Evolutionary conservation across 345 rosid species (phyloP).

Genomic region (Aquilaria yunnanensis): DNA sequence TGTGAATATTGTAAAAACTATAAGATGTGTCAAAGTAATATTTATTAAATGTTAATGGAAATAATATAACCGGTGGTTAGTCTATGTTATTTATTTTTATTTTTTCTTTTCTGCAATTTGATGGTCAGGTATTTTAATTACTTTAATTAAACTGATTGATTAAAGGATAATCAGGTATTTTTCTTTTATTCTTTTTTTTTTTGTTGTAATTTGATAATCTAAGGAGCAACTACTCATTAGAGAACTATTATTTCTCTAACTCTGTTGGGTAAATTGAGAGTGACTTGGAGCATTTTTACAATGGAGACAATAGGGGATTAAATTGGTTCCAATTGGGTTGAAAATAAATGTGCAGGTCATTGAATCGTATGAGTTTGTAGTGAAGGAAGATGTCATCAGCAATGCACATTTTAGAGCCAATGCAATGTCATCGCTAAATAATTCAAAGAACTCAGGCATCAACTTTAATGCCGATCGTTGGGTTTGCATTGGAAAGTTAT

Average conservation of each 20-base stretch:
- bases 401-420: conserved; percentile 38
- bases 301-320: neutral
- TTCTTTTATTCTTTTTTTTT: too few relatives aligned
- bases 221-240: conserved; percentile 59
- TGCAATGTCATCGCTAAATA: conserved; percentile 22
- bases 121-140: too few relatives aligned
- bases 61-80: too few relatives aligned
- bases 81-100: too few relatives aligned
- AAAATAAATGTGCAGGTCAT: conserved; percentile 14
- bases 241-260: conserved; percentile 14
- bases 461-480: conserved; percentile 12
- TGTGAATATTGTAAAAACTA: too few relatives aligned
- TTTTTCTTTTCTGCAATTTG: too few relatives aligned
- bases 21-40: too few relatives aligned
- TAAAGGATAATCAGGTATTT: too few relatives aligned
- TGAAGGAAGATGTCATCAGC: conserved; percentile 66
- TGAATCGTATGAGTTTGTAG: conserved; percentile 60
- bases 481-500: neutral
- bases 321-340: conserved; percentile 3
- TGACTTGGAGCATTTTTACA: conserved; percentile 50
- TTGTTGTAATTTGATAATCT: conserved; percentile 23
- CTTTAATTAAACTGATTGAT: too few relatives aligned
- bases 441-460: conserved; percentile 45
- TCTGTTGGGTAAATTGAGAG: conserved; percentile 24
- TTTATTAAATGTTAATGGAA: too few relatives aligned